Evolutionary conservation across 1,139 yeast genomes (phyloP).

Genomic region (Kodamaea plutei): DNA sequence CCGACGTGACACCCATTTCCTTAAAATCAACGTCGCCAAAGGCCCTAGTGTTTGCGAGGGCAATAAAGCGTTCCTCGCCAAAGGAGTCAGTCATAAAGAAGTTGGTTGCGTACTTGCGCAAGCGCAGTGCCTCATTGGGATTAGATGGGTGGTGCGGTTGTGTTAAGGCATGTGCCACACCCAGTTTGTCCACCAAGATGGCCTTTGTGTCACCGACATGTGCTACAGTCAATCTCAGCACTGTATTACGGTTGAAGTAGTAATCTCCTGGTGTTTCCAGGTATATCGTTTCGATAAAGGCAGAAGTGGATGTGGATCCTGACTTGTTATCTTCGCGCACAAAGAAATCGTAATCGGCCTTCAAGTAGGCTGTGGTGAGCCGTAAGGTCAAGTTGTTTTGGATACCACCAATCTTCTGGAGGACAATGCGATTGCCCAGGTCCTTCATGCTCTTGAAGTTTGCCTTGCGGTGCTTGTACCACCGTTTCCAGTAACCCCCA

Average conservation of each 20-base stretch:
- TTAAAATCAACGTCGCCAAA: constrained; percentile 87
- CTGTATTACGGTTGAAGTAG: constrained; percentile 69
- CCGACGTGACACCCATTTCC: constrained; percentile 81
- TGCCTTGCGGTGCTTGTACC: constrained; percentile 51
- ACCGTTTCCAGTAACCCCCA: constrained; percentile 88
- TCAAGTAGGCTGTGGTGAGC: constrained; percentile 57
- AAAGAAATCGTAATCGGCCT: constrained; percentile 51
- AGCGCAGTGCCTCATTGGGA: constrained; percentile 68
- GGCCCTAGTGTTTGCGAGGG: constrained; percentile 86
- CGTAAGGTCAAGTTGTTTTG: constrained; percentile 56
- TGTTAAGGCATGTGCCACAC: constrained; percentile 76
- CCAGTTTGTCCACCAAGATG: constrained; percentile 70
- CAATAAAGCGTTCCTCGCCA: constrained; percentile 84
- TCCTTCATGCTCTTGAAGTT: constrained; percentile 42
- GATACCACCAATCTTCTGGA: constrained; percentile 7
- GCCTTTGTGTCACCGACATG: constrained; percentile 96
- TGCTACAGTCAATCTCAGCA: constrained; percentile 69
- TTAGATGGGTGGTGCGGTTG: constrained; percentile 85
- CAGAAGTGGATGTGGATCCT: constrained; percentile 86
- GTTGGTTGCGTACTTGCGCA: constrained; percentile 67
- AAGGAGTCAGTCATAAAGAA: constrained; percentile 84
- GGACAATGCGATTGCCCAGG: constrained; percentile 17
- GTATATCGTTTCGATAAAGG: constrained; percentile 55
- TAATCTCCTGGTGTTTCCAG: constrained; percentile 36
- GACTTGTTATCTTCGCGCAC: constrained; percentile 35